Evolutionary conservation across 805 yeast genomes (phyloP), one percentile per base, ranked within the genome.

Genomic region (Candida hispaniensis): DNA sequence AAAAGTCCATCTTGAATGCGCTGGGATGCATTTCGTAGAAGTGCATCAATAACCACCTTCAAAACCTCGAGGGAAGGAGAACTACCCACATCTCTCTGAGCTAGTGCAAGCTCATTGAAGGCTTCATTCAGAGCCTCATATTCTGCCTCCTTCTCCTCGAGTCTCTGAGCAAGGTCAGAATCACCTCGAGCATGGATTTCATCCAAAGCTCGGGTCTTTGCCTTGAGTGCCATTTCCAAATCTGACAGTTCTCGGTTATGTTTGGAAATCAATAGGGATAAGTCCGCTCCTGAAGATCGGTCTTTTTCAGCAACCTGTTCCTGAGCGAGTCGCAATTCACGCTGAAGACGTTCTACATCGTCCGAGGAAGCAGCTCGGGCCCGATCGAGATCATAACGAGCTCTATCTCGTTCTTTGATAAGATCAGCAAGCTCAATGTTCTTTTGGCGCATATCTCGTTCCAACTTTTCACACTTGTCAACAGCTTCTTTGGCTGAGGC

Each of bases 401-500:
- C 93, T 30, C 93, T 68, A 51, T 83, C 95, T 40, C 95, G 72
- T 52, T 83, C 94, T 42, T 91, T 69, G 39, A 85, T 85, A 47
- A 83, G 66, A 47, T 82, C 94, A 1, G 94, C 94, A 42, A 83
- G 65, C 56, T 83, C 94, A 26, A 83, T 66, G 52, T 81, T 83
- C 58, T 85, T 85, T 9, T 86, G 69, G 53, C 81, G 83, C 54
- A 83, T 61, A 41, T 85, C 94, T 39, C 79, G 69, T 50, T 85
- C 94, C 21, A 79, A 59, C 50, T 72, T 73, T 49, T 85, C 94
- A 45, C 85, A 73, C 56, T 75, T 79, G 44, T 79, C 79, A 43
- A 85, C 71, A 0, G 94, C 79, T 58, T 85, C 95, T 53, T 83
- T 94, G 7, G 95, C 95, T 25, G 75, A 69, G 9, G 85, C 78